Evolutionary conservation across 768 basidiomycete species (phyloP).

Genomic region (Lactifluus volemus): DNA sequence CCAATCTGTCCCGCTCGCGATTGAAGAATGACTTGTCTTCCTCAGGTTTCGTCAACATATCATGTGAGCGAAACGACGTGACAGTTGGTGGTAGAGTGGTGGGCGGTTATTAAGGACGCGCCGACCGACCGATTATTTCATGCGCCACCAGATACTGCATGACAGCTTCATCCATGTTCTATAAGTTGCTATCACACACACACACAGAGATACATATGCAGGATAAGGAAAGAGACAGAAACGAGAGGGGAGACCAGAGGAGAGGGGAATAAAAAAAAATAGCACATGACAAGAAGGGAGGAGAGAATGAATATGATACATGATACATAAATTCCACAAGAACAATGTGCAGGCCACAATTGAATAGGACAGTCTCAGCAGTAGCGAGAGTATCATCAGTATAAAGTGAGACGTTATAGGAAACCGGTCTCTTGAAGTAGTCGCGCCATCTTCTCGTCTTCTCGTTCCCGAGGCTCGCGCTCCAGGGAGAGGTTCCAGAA

Average conservation of each 20-base stretch:
- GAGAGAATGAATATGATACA: constrained; percentile 10
- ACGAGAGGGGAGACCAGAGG: neutral
- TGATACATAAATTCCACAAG: constrained; percentile 16
- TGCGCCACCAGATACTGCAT: too few species aligned
- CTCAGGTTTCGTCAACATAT: constrained; percentile 19
- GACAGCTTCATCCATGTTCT: neutral
- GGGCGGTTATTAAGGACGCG: too few species aligned
- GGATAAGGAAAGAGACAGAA: neutral
- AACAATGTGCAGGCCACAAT: neutral
- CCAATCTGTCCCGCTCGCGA: constrained; percentile 65
- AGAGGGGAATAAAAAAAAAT: neutral
- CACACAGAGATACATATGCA: constrained; percentile 1
- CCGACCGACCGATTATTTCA: too few species aligned
- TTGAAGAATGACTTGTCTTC: constrained; percentile 58
- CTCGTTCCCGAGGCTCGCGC: constrained; percentile 88
- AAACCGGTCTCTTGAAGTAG: constrained; percentile 85
- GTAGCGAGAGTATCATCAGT: neutral
- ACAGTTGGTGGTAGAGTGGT: neutral
- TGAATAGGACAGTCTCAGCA: neutral
- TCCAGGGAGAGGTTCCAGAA: constrained; percentile 84
- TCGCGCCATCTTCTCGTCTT: constrained; percentile 94
- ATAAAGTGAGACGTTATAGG: constrained; percentile 34
- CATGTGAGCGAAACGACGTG: neutral
- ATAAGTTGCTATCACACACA: neutral
- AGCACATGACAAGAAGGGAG: neutral